Percentiles rank a stretch among this genome's conserved stretches.
Evolutionary conservation across 2,329 filamentous ascomycete species (phyloP).

Genomic region (Cordyceps cicadae): DNA sequence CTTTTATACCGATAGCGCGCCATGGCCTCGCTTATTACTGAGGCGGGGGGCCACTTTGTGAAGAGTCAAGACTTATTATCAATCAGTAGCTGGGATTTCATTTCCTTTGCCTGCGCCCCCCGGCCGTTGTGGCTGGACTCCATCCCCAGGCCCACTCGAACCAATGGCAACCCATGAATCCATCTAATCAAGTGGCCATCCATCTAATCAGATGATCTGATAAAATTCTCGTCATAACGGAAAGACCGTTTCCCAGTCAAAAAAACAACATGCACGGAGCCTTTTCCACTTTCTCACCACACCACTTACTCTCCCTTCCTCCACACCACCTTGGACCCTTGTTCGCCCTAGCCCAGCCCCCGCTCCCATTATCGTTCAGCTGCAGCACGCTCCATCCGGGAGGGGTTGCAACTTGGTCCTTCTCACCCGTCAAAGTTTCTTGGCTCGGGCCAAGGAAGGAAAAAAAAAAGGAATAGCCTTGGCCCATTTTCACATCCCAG

Average conservation of each 20-base stretch:
- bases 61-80: background rate
- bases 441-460: too few species aligned
- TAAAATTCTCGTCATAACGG: constrained; percentile 6
- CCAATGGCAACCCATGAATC: constrained; percentile 6
- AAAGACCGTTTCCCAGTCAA: background rate
- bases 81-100: background rate
- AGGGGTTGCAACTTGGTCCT: too few species aligned
- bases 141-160: background rate
- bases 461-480: background rate
- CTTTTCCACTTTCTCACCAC: background rate
- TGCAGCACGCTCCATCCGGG: background rate
- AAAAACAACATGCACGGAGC: background rate
- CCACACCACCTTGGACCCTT: background rate
- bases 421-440: too few species aligned
- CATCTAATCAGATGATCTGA: constrained; percentile 21
- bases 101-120: background rate
- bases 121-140: background rate
- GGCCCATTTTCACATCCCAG: background rate
- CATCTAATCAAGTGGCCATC: constrained; percentile 15
- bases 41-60: background rate
- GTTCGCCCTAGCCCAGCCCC: background rate
- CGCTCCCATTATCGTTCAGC: background rate
- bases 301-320: too few species aligned
- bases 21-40: background rate
- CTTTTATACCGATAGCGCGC: background rate